These are phyloP conservation scores for Ammopiptanthus mongolicus DNA, from an alignment of 306 rosid genomes.

Conservation along the genomic window DNA sequence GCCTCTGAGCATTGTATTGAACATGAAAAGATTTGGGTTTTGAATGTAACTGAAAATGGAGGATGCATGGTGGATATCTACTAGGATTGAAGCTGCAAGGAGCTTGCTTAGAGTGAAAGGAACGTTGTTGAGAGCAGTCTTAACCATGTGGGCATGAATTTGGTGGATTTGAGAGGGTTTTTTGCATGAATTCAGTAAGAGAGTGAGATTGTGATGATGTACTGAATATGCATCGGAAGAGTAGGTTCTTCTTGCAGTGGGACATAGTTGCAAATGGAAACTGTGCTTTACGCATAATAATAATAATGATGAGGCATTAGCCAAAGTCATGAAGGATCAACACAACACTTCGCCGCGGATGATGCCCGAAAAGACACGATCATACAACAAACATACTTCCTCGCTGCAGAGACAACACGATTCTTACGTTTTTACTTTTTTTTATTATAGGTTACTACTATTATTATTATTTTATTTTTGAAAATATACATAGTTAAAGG, in stretches of 20 bases:
- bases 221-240: not conserved
- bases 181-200: slow-evolving; percentile 43
- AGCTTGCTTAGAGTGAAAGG: slow-evolving; percentile 64
- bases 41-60: slow-evolving; percentile 45
- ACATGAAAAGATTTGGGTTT: slow-evolving; percentile 65
- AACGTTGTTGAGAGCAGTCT: slow-evolving; percentile 34
- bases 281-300: not conserved
- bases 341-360: not conserved
- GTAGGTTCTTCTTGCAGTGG: not conserved
- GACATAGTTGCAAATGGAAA: slow-evolving; percentile 1
- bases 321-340: slow-evolving; percentile 9
- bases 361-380: not conserved
- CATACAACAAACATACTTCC: not conserved
- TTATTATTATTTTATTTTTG: no score
- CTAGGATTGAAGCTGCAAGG: slow-evolving; percentile 43
- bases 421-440: not conserved
- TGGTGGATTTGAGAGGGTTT: slow-evolving; percentile 38
- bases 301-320: not conserved
- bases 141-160: slow-evolving; percentile 53
- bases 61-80: slow-evolving; percentile 50
- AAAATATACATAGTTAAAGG: no score
- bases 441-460: no score
- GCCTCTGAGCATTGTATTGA: slow-evolving; percentile 67
- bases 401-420: not conserved
- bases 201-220: slow-evolving; percentile 14